A percentile compares a stretch with the other conserved stretches of the same genome.
Evolutionary conservation across 2,329 filamentous ascomycete genomes (phyloP).

Genomic region (Fusarium aywerte): DNA sequence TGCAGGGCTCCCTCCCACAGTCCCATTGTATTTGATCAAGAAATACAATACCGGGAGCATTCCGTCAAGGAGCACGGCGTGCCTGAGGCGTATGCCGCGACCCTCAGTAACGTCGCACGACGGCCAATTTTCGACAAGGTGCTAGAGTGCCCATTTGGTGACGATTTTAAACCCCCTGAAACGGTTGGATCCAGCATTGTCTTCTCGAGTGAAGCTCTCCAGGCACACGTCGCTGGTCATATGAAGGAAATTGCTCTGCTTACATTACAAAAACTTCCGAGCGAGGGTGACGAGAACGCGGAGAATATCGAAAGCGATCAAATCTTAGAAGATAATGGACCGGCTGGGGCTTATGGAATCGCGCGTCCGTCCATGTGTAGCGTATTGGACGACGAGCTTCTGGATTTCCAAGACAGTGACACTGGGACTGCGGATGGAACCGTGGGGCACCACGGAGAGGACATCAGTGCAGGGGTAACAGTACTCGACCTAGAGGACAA

Average conservation of each 20-base stretch:
- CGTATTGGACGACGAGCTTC: background rate
- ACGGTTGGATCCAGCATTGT: background rate
- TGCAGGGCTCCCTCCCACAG: background rate
- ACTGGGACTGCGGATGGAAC: background rate
- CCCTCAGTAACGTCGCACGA: background rate
- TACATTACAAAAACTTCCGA: background rate
- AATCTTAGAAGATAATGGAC: background rate
- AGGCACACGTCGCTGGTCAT: background rate
- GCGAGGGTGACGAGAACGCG: background rate
- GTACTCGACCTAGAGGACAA: background rate
- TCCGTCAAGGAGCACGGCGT: background rate
- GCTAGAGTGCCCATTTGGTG: background rate
- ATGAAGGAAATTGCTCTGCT: conserved; percentile 6
- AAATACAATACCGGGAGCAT: background rate
- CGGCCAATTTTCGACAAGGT: background rate
- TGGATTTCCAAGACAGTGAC: background rate
- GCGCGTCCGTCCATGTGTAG: background rate
- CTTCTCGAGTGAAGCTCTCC: background rate
- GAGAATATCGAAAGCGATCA: background rate
- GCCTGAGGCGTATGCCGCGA: background rate
- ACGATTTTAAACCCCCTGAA: background rate
- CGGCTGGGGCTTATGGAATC: background rate
- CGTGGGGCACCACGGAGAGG: background rate
- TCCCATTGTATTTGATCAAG: background rate
- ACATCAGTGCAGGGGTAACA: background rate